A percentile compares a stretch with the other conserved stretches of the same genome.
These are phyloP conservation scores for Durusdinium trenchii DNA, from an alignment of 73 alveolate genomes.

Conservation along the genomic window DNA sequence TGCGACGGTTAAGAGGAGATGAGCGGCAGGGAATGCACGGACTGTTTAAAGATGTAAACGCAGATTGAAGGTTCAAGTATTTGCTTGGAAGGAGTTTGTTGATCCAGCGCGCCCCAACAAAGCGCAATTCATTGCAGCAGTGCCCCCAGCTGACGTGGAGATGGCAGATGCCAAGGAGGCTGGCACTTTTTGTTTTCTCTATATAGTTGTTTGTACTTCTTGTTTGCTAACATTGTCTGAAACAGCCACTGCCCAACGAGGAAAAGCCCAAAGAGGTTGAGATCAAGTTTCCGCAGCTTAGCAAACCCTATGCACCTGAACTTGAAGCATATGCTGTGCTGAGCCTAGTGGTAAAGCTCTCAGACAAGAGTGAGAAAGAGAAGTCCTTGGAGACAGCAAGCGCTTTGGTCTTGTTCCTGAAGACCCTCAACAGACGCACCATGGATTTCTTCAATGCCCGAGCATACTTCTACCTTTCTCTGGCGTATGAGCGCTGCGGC, in stretches of 20 bases:
- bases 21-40: not conserved
- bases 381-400: slow-evolving; percentile 49
- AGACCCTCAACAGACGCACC: slow-evolving; percentile 85
- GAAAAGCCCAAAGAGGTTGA: slow-evolving; percentile 70
- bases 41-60: not conserved
- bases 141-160: slow-evolving; percentile 86
- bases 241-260: not conserved
- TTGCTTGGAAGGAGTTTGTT: slow-evolving; percentile 40
- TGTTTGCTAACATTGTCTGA: not conserved
- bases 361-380: slow-evolving; percentile 69
- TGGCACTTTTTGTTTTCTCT: not conserved
- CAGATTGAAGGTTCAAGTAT: not conserved
- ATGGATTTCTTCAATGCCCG: slow-evolving; percentile 92
- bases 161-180: slow-evolving; percentile 86
- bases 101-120: slow-evolving; percentile 88
- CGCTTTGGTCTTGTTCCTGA: slow-evolving; percentile 75
- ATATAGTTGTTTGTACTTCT: not conserved
- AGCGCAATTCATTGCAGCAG: slow-evolving; percentile 66
- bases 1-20: no score
- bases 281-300: slow-evolving; percentile 91
- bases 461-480: slow-evolving; percentile 91
- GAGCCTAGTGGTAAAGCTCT: slow-evolving; percentile 77
- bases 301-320: slow-evolving; percentile 92
- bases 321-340: slow-evolving; percentile 89
- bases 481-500: slow-evolving; percentile 87